Conservation (phyloP, 2,329 filamentous ascomycete genomes). For the Venturia effusa region DNA sequence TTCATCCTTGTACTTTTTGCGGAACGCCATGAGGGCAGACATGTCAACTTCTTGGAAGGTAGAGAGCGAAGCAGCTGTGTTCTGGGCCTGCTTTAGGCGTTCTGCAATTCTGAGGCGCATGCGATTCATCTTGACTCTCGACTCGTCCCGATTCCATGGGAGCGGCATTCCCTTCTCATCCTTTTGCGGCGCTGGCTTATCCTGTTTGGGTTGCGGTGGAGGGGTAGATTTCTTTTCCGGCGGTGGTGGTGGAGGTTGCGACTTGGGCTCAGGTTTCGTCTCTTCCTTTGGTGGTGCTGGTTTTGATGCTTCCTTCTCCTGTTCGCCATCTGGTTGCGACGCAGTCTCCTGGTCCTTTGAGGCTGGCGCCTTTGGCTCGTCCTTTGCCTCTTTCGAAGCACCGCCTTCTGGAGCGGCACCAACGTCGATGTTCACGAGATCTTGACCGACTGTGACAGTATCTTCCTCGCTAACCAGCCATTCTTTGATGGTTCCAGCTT, state of each 20-base stretch:
- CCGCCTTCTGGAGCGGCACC: constrained; percentile 43
- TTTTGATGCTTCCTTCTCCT: constrained; percentile 30
- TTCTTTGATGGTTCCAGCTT: constrained; percentile 84
- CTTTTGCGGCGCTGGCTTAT: constrained; percentile 16
- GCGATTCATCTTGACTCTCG: constrained; percentile 97
- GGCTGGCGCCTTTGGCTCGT: constrained; percentile 50
- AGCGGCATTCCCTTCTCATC: constrained; percentile 17
- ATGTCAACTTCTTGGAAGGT: constrained; percentile 99
- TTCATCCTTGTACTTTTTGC: constrained; percentile 95
- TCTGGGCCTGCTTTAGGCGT: constrained; percentile 97
- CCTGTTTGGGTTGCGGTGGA: background rate
- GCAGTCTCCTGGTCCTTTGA: constrained; percentile 46
- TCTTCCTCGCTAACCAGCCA: constrained; percentile 88
- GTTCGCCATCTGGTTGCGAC: constrained; percentile 41
- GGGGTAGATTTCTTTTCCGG: constrained; percentile 23
- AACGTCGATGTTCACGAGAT: constrained; percentile 75
- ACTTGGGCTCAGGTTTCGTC: constrained; percentile 23
- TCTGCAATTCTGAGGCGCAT: constrained; percentile 97
- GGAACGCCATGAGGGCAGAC: constrained; percentile 94
- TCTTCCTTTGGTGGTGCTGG: constrained; percentile 23
- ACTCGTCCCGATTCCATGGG: constrained; percentile 62
- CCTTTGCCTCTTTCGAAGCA: constrained; percentile 38
- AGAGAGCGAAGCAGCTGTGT: constrained; percentile 91
- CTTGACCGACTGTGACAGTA: constrained; percentile 88
- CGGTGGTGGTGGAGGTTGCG: constrained; percentile 22